Conservation (phyloP, 495 filamentous ascomycete species). For the Aspergillus bridgeri region DNA sequence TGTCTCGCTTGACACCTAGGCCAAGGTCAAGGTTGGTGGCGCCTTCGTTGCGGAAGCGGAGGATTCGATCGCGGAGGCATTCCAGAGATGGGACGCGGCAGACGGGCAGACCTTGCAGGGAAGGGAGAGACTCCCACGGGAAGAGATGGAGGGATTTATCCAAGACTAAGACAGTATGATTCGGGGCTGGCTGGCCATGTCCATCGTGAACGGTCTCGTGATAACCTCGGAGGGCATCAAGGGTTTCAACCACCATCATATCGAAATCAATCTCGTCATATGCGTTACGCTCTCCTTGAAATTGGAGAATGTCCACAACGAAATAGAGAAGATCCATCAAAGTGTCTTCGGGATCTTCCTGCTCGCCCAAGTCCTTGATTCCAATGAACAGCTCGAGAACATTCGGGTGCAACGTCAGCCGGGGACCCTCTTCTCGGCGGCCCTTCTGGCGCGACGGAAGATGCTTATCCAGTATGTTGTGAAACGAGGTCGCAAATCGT, state of each 20-base stretch:
- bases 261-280: slow-evolving; percentile 99
- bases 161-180: slow-evolving; percentile 87
- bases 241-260: slow-evolving; percentile 76
- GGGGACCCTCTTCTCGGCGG: slow-evolving; percentile 46
- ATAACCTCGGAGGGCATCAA: slow-evolving; percentile 75
- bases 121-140: slow-evolving; percentile 94
- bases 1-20: slow-evolving; percentile 51
- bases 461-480: slow-evolving; percentile 79
- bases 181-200: slow-evolving; percentile 58
- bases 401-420: slow-evolving; percentile 65
- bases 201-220: slow-evolving; percentile 55
- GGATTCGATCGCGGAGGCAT: slow-evolving; percentile 67
- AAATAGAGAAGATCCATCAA: slow-evolving; percentile 91
- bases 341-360: slow-evolving; percentile 77
- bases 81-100: slow-evolving; percentile 81
- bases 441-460: slow-evolving; percentile 79
- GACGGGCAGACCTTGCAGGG: slow-evolving; percentile 72
- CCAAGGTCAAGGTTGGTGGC: slow-evolving; percentile 16
- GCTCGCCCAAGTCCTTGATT: slow-evolving; percentile 65
- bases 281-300: slow-evolving; percentile 92
- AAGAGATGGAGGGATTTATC: slow-evolving; percentile 87
- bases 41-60: slow-evolving; percentile 43
- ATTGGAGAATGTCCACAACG: slow-evolving; percentile 93
- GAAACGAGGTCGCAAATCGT: slow-evolving; percentile 71
- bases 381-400: slow-evolving; percentile 87